Conservation (phyloP, 441 rosid genomes). For the Hura crepitans region DNA sequence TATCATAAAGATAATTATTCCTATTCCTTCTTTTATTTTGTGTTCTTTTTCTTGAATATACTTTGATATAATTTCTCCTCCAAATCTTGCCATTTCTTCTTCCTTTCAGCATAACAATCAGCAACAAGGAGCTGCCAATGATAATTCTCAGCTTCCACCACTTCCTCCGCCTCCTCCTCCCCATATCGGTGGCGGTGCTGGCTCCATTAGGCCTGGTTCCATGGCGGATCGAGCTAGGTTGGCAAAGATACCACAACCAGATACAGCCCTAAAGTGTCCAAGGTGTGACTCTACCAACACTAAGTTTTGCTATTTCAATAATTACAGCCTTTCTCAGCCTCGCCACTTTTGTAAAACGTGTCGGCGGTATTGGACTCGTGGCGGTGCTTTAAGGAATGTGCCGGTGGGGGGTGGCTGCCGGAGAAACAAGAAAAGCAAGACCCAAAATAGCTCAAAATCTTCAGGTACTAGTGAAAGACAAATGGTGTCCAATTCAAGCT, state of each 20-base stretch:
- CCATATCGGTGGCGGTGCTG: slow-evolving; percentile 32
- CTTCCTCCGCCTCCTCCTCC: slow-evolving; percentile 39
- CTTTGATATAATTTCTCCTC: slow-evolving; percentile 32
- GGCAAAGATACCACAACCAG: slow-evolving; percentile 83
- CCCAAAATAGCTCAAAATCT: slow-evolving; percentile 40
- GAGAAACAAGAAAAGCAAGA: slow-evolving; percentile 72
- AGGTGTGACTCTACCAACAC: slow-evolving; percentile 93
- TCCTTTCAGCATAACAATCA: slow-evolving; percentile 45
- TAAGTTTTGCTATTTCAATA: slow-evolving; percentile 94
- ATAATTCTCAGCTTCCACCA: slow-evolving; percentile 33
- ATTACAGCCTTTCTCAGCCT: slow-evolving; percentile 92
- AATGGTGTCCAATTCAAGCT: slow-evolving; percentile 35
- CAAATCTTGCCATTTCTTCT: slow-evolving; percentile 13
- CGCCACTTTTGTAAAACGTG: slow-evolving; percentile 97
- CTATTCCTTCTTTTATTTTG: slow-evolving; percentile 26
- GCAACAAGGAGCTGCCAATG: slow-evolving; percentile 26
- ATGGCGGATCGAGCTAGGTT: slow-evolving; percentile 86
- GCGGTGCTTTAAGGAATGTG: slow-evolving; percentile 82
- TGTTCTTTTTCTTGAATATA: slow-evolving; percentile 30
- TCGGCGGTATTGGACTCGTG: slow-evolving; percentile 93
- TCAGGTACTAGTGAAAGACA: slow-evolving; percentile 31
- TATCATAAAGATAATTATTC: slow-evolving; percentile 38
- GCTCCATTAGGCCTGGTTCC: slow-evolving; percentile 75
- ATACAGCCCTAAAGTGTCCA: slow-evolving; percentile 73
- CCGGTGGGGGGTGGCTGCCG: slow-evolving; percentile 92